Evolutionary conservation across 148 eudicot species (phyloP), one percentile per base, ranked within the genome.

Genomic region (Diospyros lotus): DNA sequence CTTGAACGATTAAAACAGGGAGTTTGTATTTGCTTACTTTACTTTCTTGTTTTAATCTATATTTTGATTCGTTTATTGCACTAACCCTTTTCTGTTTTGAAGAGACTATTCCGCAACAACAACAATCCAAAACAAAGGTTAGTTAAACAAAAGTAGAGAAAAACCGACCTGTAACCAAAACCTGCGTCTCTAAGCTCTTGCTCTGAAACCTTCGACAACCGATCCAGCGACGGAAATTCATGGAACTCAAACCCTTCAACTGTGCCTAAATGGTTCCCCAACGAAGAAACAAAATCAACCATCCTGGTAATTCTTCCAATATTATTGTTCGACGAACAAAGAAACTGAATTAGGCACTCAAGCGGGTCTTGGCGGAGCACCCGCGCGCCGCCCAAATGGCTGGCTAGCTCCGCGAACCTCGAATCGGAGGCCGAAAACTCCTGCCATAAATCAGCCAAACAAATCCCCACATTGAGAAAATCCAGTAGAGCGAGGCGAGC

Each of bases 301-400:
- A 95, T 95, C 48, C 78, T 75, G 13, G 97, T 95, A 71, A 95
- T 95, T 83, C 98, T 89, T 69, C 76, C 73, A 43, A 95, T 92
- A 74, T 95, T 89, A 75, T 90, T 95, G 67, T 95, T 95, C 9
- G 96, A 89, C 0, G 97, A 90, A 77, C 98, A 92, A 63, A 92
- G 78, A 53, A 95, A 95, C 82, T 92, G 97, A 71, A 95, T 28
- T 58, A 95, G 79, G 62, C 98, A 95, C 84, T 95, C 97, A 56
- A 95, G 64, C 1, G 98, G 98, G 75, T 92, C 96, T 73, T 95
- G 98, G 80, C 98, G 84, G 75, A 95, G 86, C 69, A 95, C 98
- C 72, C 98, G 81, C 44, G 92, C 98, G 38, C 98, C 98, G 14
- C 84, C 89, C 75, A 95, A 86, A 77, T 52, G 69, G 71, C 42